A percentile compares a stretch with the other conserved stretches of the same genome.
Evolutionary conservation across 768 basidiomycete genomes (phyloP).

Genomic region (Strobilomyces dryophilus): DNA sequence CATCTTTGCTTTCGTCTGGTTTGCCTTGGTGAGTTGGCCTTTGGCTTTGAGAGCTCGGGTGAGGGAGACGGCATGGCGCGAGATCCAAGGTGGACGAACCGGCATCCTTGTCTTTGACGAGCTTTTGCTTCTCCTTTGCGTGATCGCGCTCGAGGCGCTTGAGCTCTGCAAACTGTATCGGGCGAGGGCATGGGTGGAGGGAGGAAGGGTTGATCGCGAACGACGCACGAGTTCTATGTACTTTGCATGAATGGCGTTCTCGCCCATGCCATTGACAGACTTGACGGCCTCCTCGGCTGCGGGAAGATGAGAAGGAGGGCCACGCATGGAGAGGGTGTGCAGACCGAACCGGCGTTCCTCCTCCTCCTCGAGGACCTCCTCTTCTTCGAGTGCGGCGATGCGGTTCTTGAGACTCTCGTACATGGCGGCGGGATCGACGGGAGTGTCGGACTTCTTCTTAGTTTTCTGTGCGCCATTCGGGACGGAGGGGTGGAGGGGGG

Average conservation of each 20-base stretch:
- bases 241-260: conserved; percentile 79
- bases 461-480: conserved; percentile 42
- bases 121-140: conserved; percentile 88
- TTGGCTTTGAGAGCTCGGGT: conserved; percentile 50
- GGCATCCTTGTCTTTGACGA: conserved; percentile 87
- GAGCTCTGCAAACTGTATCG: conserved; percentile 75
- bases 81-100: conserved; percentile 40
- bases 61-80: conserved; percentile 10
- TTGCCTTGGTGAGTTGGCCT: conserved; percentile 80
- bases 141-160: conserved; percentile 85
- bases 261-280: conserved; percentile 76
- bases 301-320: conserved; percentile 12
- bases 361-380: conserved; percentile 82
- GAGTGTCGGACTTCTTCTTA: conserved; percentile 65
- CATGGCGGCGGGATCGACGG: conserved; percentile 80
- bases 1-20: conserved; percentile 86
- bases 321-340: conserved; percentile 21
- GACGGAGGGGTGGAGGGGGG: conserved; percentile 27
- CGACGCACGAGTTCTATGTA: conserved; percentile 79
- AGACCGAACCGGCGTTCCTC: conserved; percentile 76
- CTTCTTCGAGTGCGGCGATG: conserved; percentile 87
- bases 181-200: conserved; percentile 22
- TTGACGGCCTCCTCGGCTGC: conserved; percentile 86
- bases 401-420: conserved; percentile 85
- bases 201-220: conserved; percentile 14